Base-by-base conservation (phyloP, 2,329 filamentous ascomycete species). In the Aspergillus brasiliensis region DNA sequence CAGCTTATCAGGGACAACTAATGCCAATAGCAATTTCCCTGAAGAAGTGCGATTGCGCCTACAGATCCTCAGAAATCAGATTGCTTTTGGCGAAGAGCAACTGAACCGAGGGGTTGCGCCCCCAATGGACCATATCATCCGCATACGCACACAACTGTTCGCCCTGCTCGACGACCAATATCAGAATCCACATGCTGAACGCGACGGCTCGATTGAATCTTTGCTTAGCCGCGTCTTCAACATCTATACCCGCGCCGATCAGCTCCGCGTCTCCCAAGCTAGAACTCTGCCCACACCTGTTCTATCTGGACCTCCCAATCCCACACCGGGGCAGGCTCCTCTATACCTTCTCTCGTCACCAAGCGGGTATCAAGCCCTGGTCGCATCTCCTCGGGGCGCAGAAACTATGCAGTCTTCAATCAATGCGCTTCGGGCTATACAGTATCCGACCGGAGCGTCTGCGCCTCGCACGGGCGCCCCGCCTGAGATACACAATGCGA, bases 321-420 rank as follows among this genome's bases (percentile, higher is more conserved):
- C 51, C 13, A 27, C 38, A 7, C 40, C 49, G 7, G 23, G n/a
- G 8, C 56, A 48, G 10, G 61, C 70, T 19, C 64, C 67, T 19
- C 65, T 78, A 38, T 82, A 81, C 61, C 67, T 82, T 6, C 70
- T 82, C 10, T 80, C 78, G 1, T 78, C 77, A 5, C 78, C 80
- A 10, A 67, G 69, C 38, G 81, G 81, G 1, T 80, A 78, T 28
- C 76, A 81, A 57, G 79, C 77, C 8, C 62, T 82, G 10, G 64
- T 82, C 2, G 73, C 78, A 46, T 75, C 79, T 5, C 77, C 78
- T 11, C 62, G 70, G 25, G 74, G 71, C 44, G 66, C 68, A 1
- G 76, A 63, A 15, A 48, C 60, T 0, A 51, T 66, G 10, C 66
- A 62, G 23, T 37, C 61, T 1, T 58, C 62, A 3, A 42, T 67